Conservation (phyloP, 2,329 filamentous ascomycete species). For the Zasmidium citrigriseum region DNA sequence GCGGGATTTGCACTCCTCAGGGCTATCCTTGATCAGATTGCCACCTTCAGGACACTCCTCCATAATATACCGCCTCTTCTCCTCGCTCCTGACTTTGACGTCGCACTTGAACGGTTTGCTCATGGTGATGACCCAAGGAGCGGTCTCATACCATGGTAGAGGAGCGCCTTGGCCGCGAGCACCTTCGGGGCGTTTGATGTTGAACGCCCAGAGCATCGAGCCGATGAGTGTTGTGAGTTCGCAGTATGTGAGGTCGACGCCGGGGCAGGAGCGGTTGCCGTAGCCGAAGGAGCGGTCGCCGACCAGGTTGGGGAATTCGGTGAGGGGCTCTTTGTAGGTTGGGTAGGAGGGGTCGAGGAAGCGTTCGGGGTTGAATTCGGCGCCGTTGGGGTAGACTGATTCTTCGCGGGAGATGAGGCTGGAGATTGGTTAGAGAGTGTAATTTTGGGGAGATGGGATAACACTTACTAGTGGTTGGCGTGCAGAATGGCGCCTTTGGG, state of each 20-base stretch:
- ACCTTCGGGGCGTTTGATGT: constrained; percentile 31
- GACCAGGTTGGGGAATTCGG: constrained; percentile 37
- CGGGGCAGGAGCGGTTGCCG: constrained; percentile 37
- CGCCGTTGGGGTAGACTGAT: constrained; percentile 31
- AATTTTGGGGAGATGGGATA: background rate
- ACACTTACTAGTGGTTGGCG: constrained; percentile 36
- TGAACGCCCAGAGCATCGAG: constrained; percentile 33
- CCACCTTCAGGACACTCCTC: constrained; percentile 27
- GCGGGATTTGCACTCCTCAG: constrained; percentile 20
- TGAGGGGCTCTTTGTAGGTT: constrained; percentile 39
- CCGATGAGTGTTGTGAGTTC: constrained; percentile 35
- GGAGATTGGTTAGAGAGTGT: background rate
- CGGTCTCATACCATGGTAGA: constrained; percentile 36
- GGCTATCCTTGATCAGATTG: constrained; percentile 26
- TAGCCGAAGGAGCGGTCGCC: constrained; percentile 37
- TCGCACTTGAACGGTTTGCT: constrained; percentile 33
- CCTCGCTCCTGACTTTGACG: constrained; percentile 32
- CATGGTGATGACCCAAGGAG: constrained; percentile 39
- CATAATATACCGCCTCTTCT: constrained; percentile 33
- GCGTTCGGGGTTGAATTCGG: constrained; percentile 36
- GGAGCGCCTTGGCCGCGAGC: constrained; percentile 25
- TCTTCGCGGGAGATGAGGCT: constrained; percentile 35
- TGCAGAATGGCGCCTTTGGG: constrained; percentile 39
- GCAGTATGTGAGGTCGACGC: constrained; percentile 34
- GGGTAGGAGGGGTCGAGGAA: constrained; percentile 36